Percentiles rank a stretch among this genome's conserved stretches.
Conservation (phyloP, 2,329 filamentous ascomycete genomes). For the Fonsecaea monophora region DNA sequence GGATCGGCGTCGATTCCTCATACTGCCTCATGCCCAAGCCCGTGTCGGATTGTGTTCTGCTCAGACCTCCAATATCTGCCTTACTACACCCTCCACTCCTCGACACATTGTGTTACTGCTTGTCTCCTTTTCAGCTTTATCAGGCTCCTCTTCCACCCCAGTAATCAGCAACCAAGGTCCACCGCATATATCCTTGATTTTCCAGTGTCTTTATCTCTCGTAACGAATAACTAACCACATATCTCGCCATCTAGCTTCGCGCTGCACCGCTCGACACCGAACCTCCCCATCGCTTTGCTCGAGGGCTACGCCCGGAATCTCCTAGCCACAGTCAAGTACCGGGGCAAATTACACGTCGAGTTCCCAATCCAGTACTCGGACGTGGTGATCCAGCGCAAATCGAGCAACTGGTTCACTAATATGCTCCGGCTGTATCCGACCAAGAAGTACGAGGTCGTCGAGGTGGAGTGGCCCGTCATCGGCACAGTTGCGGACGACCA, state of each 20-base stretch:
- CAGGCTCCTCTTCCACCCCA: neutral
- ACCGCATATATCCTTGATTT: neutral
- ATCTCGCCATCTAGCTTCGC: conserved; percentile 29
- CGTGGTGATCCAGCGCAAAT: conserved; percentile 38
- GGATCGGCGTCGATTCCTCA: neutral
- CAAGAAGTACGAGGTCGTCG: conserved; percentile 41
- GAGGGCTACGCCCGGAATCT: conserved; percentile 43
- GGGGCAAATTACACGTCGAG: conserved; percentile 38
- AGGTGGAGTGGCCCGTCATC: conserved; percentile 40
- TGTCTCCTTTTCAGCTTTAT: neutral
- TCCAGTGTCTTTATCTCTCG: neutral
- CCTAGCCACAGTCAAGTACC: conserved; percentile 41
- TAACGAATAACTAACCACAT: neutral
- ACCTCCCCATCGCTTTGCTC: conserved; percentile 34
- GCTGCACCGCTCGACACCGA: conserved; percentile 24
- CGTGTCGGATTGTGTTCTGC: neutral
- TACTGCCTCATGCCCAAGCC: neutral
- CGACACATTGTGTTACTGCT: neutral
- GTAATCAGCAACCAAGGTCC: conserved; percentile 1
- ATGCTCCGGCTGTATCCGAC: conserved; percentile 37
- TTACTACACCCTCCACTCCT: neutral
- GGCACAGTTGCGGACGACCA: conserved; percentile 19
- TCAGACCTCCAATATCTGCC: neutral
- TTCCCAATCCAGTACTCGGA: conserved; percentile 39
- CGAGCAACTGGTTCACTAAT: conserved; percentile 39